Base-by-base conservation (phyloP, 2,329 filamentous ascomycete genomes). In the Talaromyces sp. region DNA sequence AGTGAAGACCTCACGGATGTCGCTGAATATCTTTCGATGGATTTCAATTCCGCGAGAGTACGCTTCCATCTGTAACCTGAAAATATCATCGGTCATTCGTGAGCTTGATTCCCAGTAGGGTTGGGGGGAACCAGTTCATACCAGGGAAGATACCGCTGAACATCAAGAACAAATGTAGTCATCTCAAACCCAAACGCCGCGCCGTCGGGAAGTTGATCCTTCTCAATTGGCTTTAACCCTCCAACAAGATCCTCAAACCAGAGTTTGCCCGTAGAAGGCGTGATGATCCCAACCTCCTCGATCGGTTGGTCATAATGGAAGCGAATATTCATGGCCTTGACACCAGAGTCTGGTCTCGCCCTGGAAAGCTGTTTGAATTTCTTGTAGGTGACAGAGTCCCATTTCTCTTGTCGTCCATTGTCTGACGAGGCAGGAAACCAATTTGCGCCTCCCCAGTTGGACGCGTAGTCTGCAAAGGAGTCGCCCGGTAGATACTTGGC, bases 241-340 rank as follows among this genome's bases (percentile, higher is more conserved):
- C 58, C 58, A 52, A 59, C 58, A 59, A 59, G 58, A 41, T 59
- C 58, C 31, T 59, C 58, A 56, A 59, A 59, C 58, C 58, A 59
- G 31, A 59, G 11, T 56, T 56, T 59, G 11, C 53, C 53, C 31
- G 58, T 59, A 29, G 52, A 56, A 41, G 52, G 52, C 29, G 58
- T 59, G 7, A 59, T 51, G 24, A 59, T 59, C 8, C 58, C 58
- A 51, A 56, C 58, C 41, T 59, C 53, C 48, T 59, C 58, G 29
- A 56, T 51, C 8, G 58, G 58, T 35, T 24, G 27, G 26, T 59
- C 53, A 52, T 59, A 59, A 52, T 59, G 58, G 19, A 59, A 59
- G 29, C 58, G 58, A 59, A 59, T 59, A 56, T 56, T 59, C 58
- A 59, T 59, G 41, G 58, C 52, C 21, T 48, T 35, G 41, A 59